Evolutionary conservation across 176 grass and related monocot genomes (phyloP), one percentile per base, ranked within the genome.

Genomic region (Carex scoparia): DNA sequence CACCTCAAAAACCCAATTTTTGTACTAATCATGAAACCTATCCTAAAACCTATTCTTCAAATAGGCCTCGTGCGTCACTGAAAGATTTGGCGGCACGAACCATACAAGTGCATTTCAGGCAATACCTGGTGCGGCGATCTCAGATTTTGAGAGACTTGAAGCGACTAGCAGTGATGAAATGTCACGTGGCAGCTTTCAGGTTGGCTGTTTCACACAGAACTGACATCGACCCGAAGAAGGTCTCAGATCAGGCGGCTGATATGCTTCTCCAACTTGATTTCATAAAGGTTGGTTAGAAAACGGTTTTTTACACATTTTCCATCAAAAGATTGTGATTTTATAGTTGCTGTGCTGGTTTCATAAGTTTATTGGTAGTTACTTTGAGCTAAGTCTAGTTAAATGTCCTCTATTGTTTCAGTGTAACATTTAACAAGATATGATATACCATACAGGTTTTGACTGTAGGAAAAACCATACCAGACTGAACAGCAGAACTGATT

Each of bases 101-200:
- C 38, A 99, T 99, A 86, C 96, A 99, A 84, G 79, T 79, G 19
- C 83, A 88, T 69, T 99, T 99, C 87, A 93, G 93, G 79, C 90
- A 77, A 59, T 95, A 92, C 87, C 93, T 99, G 68, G 91, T 92
- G 37, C 89, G 81, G 81, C 91, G 96, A 62, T 99, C 96, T 65
- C 81, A 90, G 67, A 95, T 90, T 67, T 87, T 99, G 60, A 90
- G 93, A 84, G 91, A 99, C 71, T 83, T 99, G 62, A 95, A 99
- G 89, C 85, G 89, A 32, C 93, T 99, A 8, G 91, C 96, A 0
- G 28, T 87, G 62, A 91, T 99, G 66, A 91, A 94, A 18, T 95
- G 91, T 67, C 88, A 94, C 65, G 85, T 87, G 13, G 91, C 91
- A 1, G 56, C 85, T 9, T 84, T 99, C 58, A 86, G 91, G 65